Conservation (phyloP, 2,329 filamentous ascomycete genomes). For the Calonectria pseudoreteaudii region DNA sequence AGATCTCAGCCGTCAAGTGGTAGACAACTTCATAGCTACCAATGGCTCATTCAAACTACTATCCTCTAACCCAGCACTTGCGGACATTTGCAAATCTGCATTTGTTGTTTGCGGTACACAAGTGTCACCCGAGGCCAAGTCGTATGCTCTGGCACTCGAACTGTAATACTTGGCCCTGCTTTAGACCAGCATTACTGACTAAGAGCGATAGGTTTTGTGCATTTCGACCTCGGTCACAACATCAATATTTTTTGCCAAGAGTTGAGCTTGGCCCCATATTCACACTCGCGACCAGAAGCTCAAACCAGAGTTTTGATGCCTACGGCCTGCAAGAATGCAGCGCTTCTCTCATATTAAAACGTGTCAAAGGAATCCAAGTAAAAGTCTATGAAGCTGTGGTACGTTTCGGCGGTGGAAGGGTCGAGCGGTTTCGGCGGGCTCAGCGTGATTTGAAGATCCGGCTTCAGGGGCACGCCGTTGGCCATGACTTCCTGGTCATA, state of each 20-base stretch:
- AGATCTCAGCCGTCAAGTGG: too few relatives aligned
- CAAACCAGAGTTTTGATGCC: neutral
- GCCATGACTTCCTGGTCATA: conserved; percentile 43
- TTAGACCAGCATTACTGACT: neutral
- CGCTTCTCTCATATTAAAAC: neutral
- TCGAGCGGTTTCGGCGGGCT: conserved; percentile 46
- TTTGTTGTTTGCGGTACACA: too few relatives aligned
- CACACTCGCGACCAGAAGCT: neutral
- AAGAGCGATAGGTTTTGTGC: neutral
- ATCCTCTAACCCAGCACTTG: too few relatives aligned
- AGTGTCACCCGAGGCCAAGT: too few relatives aligned
- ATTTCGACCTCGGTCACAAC: neutral
- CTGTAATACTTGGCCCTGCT: too few relatives aligned
- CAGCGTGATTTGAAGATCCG: conserved; percentile 42
- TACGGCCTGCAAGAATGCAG: neutral
- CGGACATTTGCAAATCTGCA: too few relatives aligned
- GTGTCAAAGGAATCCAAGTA: conserved; percentile 36
- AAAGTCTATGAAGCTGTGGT: conserved; percentile 49
- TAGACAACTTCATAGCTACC: too few relatives aligned
- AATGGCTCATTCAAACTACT: too few relatives aligned
- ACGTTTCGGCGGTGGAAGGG: conserved; percentile 43
- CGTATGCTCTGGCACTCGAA: too few relatives aligned
- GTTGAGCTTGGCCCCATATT: neutral
- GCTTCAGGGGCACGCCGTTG: conserved; percentile 44
- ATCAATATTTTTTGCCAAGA: neutral